Evolutionary conservation across 495 filamentous ascomycete genomes (phyloP), one percentile per base, ranked within the genome.

Genomic region (Cudoniella acicularis): DNA sequence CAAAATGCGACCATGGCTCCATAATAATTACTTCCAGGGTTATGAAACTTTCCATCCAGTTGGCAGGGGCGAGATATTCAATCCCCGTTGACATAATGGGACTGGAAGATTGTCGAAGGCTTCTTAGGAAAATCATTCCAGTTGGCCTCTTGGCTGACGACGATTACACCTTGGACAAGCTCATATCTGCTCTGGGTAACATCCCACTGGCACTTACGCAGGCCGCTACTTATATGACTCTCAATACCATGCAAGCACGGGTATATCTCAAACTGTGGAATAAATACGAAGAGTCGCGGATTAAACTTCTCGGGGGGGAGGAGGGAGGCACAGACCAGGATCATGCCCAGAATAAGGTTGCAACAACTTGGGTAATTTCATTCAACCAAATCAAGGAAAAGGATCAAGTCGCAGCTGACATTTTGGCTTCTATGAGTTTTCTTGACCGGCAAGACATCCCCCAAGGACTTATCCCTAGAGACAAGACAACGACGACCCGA

Each of bases 331-430:
- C 4, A 4, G 30, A 4, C 6, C 30, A 36, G 30, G 30, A 36
- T 13, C 6, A 36, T 4, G 30, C 30, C 13, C 30, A 36, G 13
- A 4, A 36, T 4, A 36, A 13, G 30, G 30, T 13, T 13, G 77
- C 77, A 1, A 73, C 69, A 0, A 86, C 81, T 0, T 85, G 79
- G 80, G 66, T 77, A 0, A 74, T 80, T 0, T 81, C 79, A 0
- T 79, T 84, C 50, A 53, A 70, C 0, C 74, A 82, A 57, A 77
- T 83, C 8, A 67, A 56, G 20, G 20, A 65, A 2, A 36, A 55
- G 0, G 50, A 74, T 42, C 36, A 4, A 4, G 13, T 6, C 30
- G 30, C 30, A 36, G 30, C 30, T 36, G 13, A 36, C 30, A 36
- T 36, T 36, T 36, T 36, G 13, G 30, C 30, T 36, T 36, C 13